These are phyloP conservation scores for Tetrahymena thermophila DNA, from an alignment of 73 alveolate genomes.

Conservation along the genomic window DNA sequence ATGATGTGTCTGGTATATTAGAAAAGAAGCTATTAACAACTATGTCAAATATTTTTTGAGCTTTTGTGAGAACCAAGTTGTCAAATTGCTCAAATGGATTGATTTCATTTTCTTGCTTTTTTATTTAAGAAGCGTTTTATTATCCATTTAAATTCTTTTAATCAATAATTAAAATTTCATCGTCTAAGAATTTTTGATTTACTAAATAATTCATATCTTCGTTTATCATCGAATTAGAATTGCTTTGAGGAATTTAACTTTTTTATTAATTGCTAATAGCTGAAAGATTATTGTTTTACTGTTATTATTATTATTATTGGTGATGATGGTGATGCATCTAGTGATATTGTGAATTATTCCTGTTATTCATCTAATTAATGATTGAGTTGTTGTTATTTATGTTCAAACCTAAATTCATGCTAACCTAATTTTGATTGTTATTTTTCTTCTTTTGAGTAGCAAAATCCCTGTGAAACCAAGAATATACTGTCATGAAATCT, in stretches of 20 bases:
- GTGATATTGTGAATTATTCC: neutral
- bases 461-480: neutral
- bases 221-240: neutral
- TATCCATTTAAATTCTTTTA: neutral
- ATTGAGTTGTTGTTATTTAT: neutral
- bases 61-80: neutral
- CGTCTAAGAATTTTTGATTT: neutral
- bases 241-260: neutral
- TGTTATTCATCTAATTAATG: neutral
- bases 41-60: neutral
- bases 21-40: neutral
- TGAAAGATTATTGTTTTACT: neutral
- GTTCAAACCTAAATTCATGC: neutral
- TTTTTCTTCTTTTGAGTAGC: neutral
- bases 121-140: neutral
- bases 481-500: neutral
- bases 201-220: neutral
- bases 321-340: neutral
- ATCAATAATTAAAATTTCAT: neutral
- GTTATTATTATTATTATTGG: neutral
- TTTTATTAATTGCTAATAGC: neutral
- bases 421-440: neutral
- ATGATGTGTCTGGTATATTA: neutral
- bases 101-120: neutral
- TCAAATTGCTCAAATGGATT: neutral